phyloP scores from a whole-genome alignment of 192 early-diverging fungal genomes.

The Glomus cerebriforme region DNA sequence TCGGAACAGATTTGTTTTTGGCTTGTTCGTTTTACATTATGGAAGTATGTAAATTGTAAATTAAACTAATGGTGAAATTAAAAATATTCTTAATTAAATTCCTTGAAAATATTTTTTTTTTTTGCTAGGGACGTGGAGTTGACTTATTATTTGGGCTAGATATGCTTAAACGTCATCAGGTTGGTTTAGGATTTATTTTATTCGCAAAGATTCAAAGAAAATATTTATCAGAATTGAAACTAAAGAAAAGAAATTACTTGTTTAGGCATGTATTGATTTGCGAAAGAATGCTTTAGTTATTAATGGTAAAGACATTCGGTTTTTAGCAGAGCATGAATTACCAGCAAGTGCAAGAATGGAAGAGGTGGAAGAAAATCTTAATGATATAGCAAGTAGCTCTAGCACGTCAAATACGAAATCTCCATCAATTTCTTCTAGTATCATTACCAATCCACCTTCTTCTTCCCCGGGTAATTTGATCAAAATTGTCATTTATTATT shows the following conservation, averaged over 20 bases:
- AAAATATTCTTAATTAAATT: no score
- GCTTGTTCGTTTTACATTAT: slow-evolving; percentile 92
- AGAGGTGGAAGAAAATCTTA: slow-evolving; percentile 28
- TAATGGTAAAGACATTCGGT: slow-evolving; percentile 76
- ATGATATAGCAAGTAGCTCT: slow-evolving; percentile 32
- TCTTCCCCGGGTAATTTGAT: background rate
- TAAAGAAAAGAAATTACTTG: background rate
- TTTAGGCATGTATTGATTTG: slow-evolving; percentile 86
- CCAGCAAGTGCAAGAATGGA: slow-evolving; percentile 58
- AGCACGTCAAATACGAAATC: slow-evolving; percentile 36
- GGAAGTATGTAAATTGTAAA: slow-evolving; percentile 50
- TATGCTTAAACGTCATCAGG: slow-evolving; percentile 90
- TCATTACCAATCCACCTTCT: slow-evolving; percentile 1
- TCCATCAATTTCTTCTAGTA: slow-evolving; percentile 24
- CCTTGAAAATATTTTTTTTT: no score
- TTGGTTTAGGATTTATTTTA: slow-evolving; percentile 26
- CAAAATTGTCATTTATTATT: no score
- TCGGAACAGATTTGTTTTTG: slow-evolving; percentile 74
- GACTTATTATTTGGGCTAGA: slow-evolving; percentile 94
- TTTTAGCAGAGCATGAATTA: slow-evolving; percentile 89
- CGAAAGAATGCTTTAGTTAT: slow-evolving; percentile 80
- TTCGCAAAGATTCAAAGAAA: background rate
- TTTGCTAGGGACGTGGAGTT: slow-evolving; percentile 69
- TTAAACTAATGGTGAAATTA: slow-evolving; percentile 23
- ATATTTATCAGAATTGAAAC: slow-evolving; percentile 13